Evolutionary conservation across 1,284 basidiomycete genomes (phyloP).

Genomic region (Rhodotorula sp.): DNA sequence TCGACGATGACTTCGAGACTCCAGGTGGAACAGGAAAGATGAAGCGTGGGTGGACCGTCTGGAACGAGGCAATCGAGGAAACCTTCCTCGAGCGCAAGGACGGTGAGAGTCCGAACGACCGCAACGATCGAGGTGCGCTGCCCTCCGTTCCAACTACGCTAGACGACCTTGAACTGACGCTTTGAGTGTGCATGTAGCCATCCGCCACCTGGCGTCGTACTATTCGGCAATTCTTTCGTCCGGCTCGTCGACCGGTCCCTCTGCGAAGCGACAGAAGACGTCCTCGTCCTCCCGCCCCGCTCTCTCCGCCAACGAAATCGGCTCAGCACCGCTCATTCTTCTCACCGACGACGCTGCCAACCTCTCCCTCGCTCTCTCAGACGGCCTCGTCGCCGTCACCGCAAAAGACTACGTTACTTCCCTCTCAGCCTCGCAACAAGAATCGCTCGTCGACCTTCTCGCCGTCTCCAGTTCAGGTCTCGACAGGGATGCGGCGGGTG

Average conservation of each 20-base stretch:
- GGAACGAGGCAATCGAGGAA: slow-evolving; percentile 53
- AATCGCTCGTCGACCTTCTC: slow-evolving; percentile 73
- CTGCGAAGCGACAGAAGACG: slow-evolving; percentile 42
- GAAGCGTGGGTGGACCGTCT: slow-evolving; percentile 37
- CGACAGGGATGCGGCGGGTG: slow-evolving; percentile 54
- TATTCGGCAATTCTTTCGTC: slow-evolving; percentile 71
- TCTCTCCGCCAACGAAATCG: slow-evolving; percentile 43
- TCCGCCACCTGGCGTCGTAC: slow-evolving; percentile 79
- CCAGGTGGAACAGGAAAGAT: background rate
- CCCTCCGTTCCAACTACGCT: background rate
- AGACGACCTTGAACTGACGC: background rate
- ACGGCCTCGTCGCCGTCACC: slow-evolving; percentile 63
- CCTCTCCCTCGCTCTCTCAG: slow-evolving; percentile 68
- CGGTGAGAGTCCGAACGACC: slow-evolving; percentile 80
- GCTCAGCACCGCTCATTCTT: slow-evolving; percentile 63
- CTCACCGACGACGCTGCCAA: slow-evolving; percentile 89
- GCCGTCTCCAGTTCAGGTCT: slow-evolving; percentile 58
- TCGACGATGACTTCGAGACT: slow-evolving; percentile 58
- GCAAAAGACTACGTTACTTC: slow-evolving; percentile 79
- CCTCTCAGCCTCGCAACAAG: slow-evolving; percentile 57
- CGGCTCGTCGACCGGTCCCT: slow-evolving; percentile 53
- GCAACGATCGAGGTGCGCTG: slow-evolving; percentile 77
- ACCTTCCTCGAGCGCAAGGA: slow-evolving; percentile 65
- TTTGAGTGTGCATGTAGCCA: slow-evolving; percentile 57
- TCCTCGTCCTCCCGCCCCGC: slow-evolving; percentile 4